phyloP scores from a whole-genome alignment of 2,329 filamentous ascomycete species.

The Blastomyces emzantsi region DNA sequence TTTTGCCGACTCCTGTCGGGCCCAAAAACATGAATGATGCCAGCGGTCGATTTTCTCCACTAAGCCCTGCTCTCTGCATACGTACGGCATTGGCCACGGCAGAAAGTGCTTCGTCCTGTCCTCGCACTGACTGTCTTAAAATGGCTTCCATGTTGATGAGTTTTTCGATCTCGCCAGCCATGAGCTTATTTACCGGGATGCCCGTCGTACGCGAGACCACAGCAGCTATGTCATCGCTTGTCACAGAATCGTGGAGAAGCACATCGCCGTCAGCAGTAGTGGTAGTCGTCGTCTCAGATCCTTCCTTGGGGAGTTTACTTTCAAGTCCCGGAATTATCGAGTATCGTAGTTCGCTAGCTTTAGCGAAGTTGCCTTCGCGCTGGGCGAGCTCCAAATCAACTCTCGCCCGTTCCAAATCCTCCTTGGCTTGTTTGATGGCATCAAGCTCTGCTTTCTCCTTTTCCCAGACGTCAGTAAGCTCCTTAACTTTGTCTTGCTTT shows the following conservation, averaged over 20 bases:
- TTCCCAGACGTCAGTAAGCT: slow-evolving; percentile 77
- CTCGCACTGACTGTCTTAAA: slow-evolving; percentile 71
- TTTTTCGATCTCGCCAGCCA: slow-evolving; percentile 88
- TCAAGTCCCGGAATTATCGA: slow-evolving; percentile 76
- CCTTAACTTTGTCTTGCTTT: slow-evolving; percentile 67
- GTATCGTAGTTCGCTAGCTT: slow-evolving; percentile 85
- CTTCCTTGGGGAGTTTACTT: slow-evolving; percentile 68
- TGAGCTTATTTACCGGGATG: slow-evolving; percentile 86
- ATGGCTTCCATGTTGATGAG: slow-evolving; percentile 92
- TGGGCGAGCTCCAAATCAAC: slow-evolving; percentile 83
- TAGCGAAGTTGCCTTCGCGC: slow-evolving; percentile 76
- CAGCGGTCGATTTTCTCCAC: slow-evolving; percentile 80
- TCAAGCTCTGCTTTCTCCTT: slow-evolving; percentile 81
- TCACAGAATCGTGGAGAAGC: slow-evolving; percentile 90
- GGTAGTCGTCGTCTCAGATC: slow-evolving; percentile 36
- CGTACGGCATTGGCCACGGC: slow-evolving; percentile 89
- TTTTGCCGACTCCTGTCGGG: slow-evolving; percentile 94
- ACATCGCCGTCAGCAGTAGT: slow-evolving; percentile 41
- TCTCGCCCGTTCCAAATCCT: slow-evolving; percentile 75
- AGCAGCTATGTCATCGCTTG: slow-evolving; percentile 82
- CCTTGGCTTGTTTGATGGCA: slow-evolving; percentile 75
- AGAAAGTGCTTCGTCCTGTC: slow-evolving; percentile 87
- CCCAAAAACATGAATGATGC: slow-evolving; percentile 98
- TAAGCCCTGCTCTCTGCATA: slow-evolving; percentile 85
- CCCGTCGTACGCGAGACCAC: slow-evolving; percentile 89